Percentiles rank a stretch among this genome's conserved stretches.
phyloP scores from a whole-genome alignment of 441 rosid species.

The Brassica balearica region DNA sequence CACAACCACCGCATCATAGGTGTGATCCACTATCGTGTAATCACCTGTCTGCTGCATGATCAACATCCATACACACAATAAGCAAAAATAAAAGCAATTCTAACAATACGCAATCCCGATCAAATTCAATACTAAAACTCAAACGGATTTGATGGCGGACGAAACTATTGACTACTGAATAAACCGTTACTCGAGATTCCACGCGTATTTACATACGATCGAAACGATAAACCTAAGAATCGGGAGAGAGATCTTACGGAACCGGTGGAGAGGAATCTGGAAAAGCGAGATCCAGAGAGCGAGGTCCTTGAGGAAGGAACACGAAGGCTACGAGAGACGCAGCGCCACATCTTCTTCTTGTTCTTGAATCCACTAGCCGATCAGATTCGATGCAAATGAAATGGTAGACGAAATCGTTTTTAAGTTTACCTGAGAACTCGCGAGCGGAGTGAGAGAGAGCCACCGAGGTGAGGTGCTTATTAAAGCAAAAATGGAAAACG shows the following conservation, averaged over 20 bases:
- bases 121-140: constrained; percentile 4
- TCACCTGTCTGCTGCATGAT: constrained; percentile 50
- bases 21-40: constrained; percentile 92
- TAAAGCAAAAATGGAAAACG: constrained; percentile 33
- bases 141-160: constrained; percentile 15
- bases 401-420: background rate
- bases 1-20: constrained; percentile 92
- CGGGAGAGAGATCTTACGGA: constrained; percentile 55
- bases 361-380: constrained; percentile 16
- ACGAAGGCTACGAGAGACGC: constrained; percentile 85
- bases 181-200: constrained; percentile 17
- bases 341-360: constrained; percentile 83
- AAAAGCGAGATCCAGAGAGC: constrained; percentile 65
- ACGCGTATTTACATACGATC: constrained; percentile 10
- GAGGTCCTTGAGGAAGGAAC: constrained; percentile 60
- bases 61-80: background rate
- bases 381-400: constrained; percentile 29
- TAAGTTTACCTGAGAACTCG: background rate
- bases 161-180: constrained; percentile 4
- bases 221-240: background rate
- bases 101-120: constrained; percentile 6
- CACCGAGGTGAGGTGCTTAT: constrained; percentile 45
- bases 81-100: background rate
- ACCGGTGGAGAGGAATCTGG: constrained; percentile 71
- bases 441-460: constrained; percentile 43